A percentile compares a stretch with the other conserved stretches of the same genome.
Evolutionary conservation across 768 basidiomycete species (phyloP).

Genomic region (Rhizopogon vinicolor): DNA sequence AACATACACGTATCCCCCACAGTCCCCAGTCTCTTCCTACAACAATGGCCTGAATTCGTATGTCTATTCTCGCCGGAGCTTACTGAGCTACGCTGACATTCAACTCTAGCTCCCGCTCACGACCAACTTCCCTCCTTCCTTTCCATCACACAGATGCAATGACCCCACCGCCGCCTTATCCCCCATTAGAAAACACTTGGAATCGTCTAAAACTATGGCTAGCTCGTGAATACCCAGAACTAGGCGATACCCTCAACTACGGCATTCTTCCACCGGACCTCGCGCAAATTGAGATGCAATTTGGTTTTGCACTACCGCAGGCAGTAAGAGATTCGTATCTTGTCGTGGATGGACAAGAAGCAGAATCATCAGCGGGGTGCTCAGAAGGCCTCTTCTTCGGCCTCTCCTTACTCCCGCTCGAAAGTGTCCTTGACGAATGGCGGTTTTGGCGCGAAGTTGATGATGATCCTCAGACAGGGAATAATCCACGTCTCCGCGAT

Average conservation of each 20-base stretch:
- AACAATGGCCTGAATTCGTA: slow-evolving; percentile 59
- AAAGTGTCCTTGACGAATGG: slow-evolving; percentile 95
- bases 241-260: slow-evolving; percentile 93
- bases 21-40: slow-evolving; percentile 47
- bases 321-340: slow-evolving; percentile 91
- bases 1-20: slow-evolving; percentile 78
- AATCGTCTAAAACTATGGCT: slow-evolving; percentile 80
- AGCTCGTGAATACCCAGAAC: slow-evolving; percentile 82
- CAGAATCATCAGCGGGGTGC: slow-evolving; percentile 82
- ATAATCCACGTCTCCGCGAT: slow-evolving; percentile 63
- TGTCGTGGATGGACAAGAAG: slow-evolving; percentile 89
- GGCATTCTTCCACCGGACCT: slow-evolving; percentile 81
- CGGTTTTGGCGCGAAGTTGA: slow-evolving; percentile 94
- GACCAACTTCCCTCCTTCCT: slow-evolving; percentile 59
- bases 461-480: slow-evolving; percentile 80
- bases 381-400: slow-evolving; percentile 94
- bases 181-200: slow-evolving; percentile 82
- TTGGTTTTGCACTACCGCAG: slow-evolving; percentile 79
- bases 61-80: slow-evolving; percentile 11
- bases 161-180: slow-evolving; percentile 47
- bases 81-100: slow-evolving; percentile 1
- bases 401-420: slow-evolving; percentile 86
- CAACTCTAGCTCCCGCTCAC: slow-evolving; percentile 34
- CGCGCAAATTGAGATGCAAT: slow-evolving; percentile 75
- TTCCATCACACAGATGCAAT: slow-evolving; percentile 52